These are phyloP conservation scores for Aspergillus panamensis DNA, from an alignment of 495 filamentous ascomycete genomes.

Conservation along the genomic window DNA sequence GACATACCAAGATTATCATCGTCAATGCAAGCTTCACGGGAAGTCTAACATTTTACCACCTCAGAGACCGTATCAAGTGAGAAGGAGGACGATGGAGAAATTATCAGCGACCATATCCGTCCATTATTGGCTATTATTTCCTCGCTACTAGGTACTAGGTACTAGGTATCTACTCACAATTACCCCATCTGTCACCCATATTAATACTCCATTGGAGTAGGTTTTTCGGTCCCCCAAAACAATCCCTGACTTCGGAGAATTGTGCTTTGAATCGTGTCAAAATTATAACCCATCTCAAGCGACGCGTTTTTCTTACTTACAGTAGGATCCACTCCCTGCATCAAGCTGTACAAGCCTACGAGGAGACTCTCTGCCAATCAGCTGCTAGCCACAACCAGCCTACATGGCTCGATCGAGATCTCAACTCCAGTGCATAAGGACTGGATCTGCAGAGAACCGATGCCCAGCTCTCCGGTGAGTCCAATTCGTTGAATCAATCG, in stretches of 20 bases:
- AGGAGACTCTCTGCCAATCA: neutral
- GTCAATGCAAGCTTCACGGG: too few relatives aligned
- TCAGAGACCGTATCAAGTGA: too few relatives aligned
- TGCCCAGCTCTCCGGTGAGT: neutral
- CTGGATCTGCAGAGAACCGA: neutral
- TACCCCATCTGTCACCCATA: too few relatives aligned
- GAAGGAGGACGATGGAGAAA: too few relatives aligned
- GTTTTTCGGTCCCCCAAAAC: too few relatives aligned
- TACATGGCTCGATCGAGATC: slow-evolving; percentile 6
- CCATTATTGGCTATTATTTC: too few relatives aligned
- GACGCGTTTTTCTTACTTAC: slow-evolving; percentile 5
- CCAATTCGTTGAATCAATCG: neutral
- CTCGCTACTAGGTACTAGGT: too few relatives aligned
- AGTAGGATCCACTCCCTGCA: slow-evolving; percentile 5
- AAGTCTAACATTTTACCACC: too few relatives aligned
- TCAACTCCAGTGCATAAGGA: slow-evolving; percentile 1
- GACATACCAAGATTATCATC: too few relatives aligned
- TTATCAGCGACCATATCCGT: too few relatives aligned
- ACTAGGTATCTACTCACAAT: too few relatives aligned
- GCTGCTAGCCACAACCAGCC: neutral
- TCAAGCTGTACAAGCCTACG: neutral
- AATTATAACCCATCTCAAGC: neutral
- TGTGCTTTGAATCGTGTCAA: neutral
- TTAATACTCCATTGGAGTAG: too few relatives aligned
- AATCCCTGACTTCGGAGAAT: neutral